Percentiles rank a stretch among this genome's conserved stretches.
phyloP scores from a whole-genome alignment of 225 moss, liverwort and hornwort genomes.

The Pseudisothecium myosuroides region DNA sequence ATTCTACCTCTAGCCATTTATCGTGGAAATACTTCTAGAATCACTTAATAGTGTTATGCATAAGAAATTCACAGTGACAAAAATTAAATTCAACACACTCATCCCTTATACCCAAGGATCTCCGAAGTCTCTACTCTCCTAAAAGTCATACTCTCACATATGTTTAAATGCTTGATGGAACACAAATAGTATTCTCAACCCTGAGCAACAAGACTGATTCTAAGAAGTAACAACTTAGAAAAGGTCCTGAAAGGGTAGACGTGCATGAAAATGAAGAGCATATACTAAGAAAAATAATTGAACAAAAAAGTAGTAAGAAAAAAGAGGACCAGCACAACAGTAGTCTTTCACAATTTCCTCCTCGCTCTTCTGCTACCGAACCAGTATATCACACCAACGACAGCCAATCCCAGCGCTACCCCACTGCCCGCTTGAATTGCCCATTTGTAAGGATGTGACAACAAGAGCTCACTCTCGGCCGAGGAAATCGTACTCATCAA shows the following conservation, averaged over 20 bases:
- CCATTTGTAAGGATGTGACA: conserved; percentile 30
- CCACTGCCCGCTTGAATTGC: conserved; percentile 50
- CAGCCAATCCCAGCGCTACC: conserved; percentile 46
- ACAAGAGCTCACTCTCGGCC: conserved; percentile 25
- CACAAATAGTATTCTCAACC: not conserved
- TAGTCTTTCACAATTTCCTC: conserved; percentile 1
- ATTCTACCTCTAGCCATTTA: not conserved
- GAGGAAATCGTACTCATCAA: conserved; percentile 12
- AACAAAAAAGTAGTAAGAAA: not conserved
- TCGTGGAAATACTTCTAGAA: not conserved
- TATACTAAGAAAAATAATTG: not conserved
- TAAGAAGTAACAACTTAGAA: not conserved
- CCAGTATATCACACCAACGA: conserved; percentile 66
- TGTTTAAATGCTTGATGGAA: not conserved
- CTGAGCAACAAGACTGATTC: not conserved
- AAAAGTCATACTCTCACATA: no score
- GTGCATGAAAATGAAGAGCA: not conserved
- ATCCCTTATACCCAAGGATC: not conserved
- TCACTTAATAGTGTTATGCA: not conserved
- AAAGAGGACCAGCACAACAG: not conserved
- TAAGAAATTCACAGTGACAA: not conserved
- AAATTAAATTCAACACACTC: not conserved
- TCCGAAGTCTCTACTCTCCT: not conserved
- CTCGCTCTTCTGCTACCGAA: conserved; percentile 46
- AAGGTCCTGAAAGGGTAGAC: not conserved